Percentiles rank a stretch among this genome's conserved stretches.
phyloP scores from a whole-genome alignment of 352 stramenopile genomes.

The Elongisporangium anandrum region DNA sequence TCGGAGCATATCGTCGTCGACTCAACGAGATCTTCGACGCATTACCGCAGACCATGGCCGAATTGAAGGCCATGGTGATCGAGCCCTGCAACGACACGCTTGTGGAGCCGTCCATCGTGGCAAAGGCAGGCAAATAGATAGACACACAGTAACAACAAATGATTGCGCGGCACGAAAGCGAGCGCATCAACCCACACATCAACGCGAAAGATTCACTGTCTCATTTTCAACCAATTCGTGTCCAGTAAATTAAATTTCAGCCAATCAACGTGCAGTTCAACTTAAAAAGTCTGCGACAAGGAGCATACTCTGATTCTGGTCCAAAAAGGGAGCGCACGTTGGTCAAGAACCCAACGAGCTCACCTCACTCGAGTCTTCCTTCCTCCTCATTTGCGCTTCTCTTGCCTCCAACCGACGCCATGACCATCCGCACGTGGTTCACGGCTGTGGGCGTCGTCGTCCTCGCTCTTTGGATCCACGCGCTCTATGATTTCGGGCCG shows the following conservation, averaged over 20 bases:
- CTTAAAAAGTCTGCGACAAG: not conserved
- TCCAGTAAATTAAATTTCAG: not conserved
- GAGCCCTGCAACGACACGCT: conserved; percentile 68
- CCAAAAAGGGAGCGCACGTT: too few species aligned
- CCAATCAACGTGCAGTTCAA: not conserved
- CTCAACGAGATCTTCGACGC: conserved; percentile 71
- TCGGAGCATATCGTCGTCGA: conserved; percentile 57
- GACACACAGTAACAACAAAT: not conserved
- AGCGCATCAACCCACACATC: not conserved
- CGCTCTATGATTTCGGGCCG: conserved; percentile 44
- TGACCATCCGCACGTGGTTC: not conserved
- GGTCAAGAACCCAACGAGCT: not conserved
- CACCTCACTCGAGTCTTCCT: not conserved
- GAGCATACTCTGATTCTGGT: not conserved
- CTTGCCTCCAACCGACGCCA: not conserved
- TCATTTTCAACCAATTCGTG: not conserved
- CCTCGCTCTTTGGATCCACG: conserved; percentile 29
- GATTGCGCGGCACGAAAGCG: not conserved
- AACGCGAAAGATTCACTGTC: not conserved
- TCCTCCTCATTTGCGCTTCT: not conserved
- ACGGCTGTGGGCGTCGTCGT: conserved; percentile 12
- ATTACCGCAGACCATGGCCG: conserved; percentile 50
- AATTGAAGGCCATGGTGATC: conserved; percentile 57
- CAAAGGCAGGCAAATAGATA: conserved; percentile 30
- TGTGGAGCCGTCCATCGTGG: conserved; percentile 26